These are phyloP conservation scores for Floccularia luteovirens DNA, from an alignment of 768 basidiomycete genomes.

Conservation along the genomic window DNA sequence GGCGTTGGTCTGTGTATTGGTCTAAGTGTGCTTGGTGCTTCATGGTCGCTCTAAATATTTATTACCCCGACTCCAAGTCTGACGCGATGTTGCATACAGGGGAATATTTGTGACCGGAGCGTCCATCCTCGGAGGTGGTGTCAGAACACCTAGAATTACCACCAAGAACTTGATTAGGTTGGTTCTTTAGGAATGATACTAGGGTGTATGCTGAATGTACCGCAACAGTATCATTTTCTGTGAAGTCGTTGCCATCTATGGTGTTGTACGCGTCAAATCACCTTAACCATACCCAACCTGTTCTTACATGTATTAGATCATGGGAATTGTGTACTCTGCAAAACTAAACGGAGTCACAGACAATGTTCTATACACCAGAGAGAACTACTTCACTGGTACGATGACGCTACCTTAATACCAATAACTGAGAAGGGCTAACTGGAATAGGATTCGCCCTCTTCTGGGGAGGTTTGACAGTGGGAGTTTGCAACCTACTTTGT, in stretches of 20 bases:
- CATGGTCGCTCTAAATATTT: conserved; percentile 54
- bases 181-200: conserved; percentile 8
- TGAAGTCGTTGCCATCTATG: conserved; percentile 99
- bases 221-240: conserved; percentile 89
- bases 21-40: conserved; percentile 88
- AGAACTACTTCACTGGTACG: conserved; percentile 90
- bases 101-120: conserved; percentile 96
- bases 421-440: not conserved
- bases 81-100: conserved; percentile 37
- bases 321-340: conserved; percentile 92
- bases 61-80: not conserved
- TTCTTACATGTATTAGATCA: conserved; percentile 48
- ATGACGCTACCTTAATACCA: not conserved
- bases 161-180: conserved; percentile 98
- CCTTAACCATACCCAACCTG: conserved; percentile 1
- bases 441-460: conserved; percentile 83
- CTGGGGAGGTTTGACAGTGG: conserved; percentile 95
- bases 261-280: conserved; percentile 55
- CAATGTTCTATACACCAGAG: conserved; percentile 64
- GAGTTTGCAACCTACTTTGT: conserved; percentile 90
- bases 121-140: conserved; percentile 95
- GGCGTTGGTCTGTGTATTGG: conserved; percentile 94
- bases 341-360: conserved; percentile 63
- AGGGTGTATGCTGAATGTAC: not conserved
- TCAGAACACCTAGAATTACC: conserved; percentile 85